Evolutionary conservation across 139 green algal species (phyloP).

Genomic region (Chlorella sp.): DNA sequence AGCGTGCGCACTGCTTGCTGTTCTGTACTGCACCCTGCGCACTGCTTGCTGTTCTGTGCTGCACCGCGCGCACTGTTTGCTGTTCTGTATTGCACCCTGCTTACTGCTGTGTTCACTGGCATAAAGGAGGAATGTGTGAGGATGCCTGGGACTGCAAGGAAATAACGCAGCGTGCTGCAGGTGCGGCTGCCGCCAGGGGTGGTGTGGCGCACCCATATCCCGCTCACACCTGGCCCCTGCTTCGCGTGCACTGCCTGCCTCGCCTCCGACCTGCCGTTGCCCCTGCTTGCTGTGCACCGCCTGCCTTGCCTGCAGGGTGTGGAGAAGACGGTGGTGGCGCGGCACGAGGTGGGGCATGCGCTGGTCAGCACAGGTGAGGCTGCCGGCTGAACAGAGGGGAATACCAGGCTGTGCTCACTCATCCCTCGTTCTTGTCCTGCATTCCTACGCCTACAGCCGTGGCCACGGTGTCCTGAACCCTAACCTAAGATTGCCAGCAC

Average conservation of each 20-base stretch:
- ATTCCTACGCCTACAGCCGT: not conserved
- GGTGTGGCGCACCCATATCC: too few species aligned
- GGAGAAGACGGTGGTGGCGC: constrained; percentile 89
- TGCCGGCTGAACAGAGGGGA: too few species aligned
- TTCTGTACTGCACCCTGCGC: too few species aligned
- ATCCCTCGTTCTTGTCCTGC: too few species aligned
- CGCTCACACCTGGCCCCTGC: too few species aligned
- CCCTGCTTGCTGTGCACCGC: not conserved
- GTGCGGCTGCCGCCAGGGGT: not conserved
- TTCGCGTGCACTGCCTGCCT: not conserved
- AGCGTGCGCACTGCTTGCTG: too few species aligned
- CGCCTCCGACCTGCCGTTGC: not conserved
- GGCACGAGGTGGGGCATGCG: constrained; percentile 92
- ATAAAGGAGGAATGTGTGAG: not conserved
- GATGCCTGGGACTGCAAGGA: not conserved
- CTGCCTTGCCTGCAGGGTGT: constrained; percentile 48
- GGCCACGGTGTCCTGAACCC: not conserved
- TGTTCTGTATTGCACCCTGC: too few species aligned
- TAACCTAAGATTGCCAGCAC: not conserved
- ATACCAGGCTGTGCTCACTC: too few species aligned
- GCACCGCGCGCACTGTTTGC: too few species aligned
- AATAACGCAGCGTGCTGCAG: not conserved
- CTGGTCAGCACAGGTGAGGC: constrained; percentile 77
- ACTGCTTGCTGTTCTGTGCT: too few species aligned
- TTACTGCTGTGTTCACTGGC: too few species aligned